Percentiles rank a stretch among this genome's conserved stretches.
phyloP scores from a whole-genome alignment of 768 basidiomycete species.

The Lactarius indigo region DNA sequence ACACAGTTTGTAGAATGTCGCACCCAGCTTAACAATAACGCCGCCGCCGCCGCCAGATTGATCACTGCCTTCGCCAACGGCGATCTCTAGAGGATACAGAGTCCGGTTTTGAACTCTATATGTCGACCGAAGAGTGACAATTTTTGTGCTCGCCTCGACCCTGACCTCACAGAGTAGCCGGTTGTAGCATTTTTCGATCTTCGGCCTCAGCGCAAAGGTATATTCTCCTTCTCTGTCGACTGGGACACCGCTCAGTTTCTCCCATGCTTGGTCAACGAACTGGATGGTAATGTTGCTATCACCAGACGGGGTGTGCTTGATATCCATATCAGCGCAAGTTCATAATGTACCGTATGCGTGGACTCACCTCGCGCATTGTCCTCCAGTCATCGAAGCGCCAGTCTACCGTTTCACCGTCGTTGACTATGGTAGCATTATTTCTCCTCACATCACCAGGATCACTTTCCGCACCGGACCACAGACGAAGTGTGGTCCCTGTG shows the following conservation, averaged over 20 bases:
- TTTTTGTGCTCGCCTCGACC: constrained; percentile 88
- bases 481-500: constrained; percentile 77
- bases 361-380: constrained; percentile 80
- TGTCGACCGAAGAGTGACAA: constrained; percentile 90
- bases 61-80: constrained; percentile 80
- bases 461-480: constrained; percentile 82
- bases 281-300: constrained; percentile 87
- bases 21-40: constrained; percentile 67
- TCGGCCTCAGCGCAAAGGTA: constrained; percentile 80
- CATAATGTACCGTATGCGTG: background rate
- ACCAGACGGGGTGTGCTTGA: constrained; percentile 47
- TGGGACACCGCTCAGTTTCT: constrained; percentile 79
- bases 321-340: background rate
- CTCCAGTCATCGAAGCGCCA: constrained; percentile 99
- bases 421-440: constrained; percentile 53
- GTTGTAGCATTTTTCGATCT: constrained; percentile 66
- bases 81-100: constrained; percentile 87
- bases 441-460: constrained; percentile 42
- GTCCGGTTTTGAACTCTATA: constrained; percentile 90
- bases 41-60: constrained; percentile 76
- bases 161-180: constrained; percentile 87
- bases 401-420: constrained; percentile 74
- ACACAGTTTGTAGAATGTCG: background rate
- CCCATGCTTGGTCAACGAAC: constrained; percentile 84
- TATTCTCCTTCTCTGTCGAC: constrained; percentile 95